Percentiles rank a stretch among this genome's conserved stretches.
These are phyloP conservation scores for Monosporascus sp. DNA, from an alignment of 2,329 filamentous ascomycete genomes.

Conservation along the genomic window DNA sequence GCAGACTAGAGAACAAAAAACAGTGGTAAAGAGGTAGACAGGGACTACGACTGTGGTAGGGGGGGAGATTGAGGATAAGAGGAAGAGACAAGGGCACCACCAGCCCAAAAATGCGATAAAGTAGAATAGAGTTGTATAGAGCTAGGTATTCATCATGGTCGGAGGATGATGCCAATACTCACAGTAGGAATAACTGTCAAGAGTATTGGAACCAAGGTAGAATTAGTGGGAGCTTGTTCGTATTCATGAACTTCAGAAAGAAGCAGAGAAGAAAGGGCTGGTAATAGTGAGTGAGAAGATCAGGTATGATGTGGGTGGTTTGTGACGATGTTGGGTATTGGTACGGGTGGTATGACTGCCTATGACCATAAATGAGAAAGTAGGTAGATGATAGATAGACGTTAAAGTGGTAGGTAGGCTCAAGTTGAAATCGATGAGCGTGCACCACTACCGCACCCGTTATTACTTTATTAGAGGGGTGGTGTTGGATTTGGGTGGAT, in stretches of 20 bases:
- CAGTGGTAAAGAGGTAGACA: too few relatives aligned
- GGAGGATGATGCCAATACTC: neutral
- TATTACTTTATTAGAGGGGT: too few relatives aligned
- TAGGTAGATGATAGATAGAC: too few relatives aligned
- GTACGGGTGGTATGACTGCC: too few relatives aligned
- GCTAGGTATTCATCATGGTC: neutral
- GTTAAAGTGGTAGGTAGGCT: too few relatives aligned
- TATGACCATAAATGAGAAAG: too few relatives aligned
- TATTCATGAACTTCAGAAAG: neutral
- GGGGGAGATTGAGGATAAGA: neutral
- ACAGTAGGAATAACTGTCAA: neutral
- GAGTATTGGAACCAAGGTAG: neutral
- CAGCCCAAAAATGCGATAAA: neutral
- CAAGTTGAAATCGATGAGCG: too few relatives aligned
- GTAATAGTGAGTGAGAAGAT: too few relatives aligned
- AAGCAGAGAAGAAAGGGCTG: neutral
- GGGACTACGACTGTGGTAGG: neutral
- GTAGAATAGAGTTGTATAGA: neutral
- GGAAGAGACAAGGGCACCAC: neutral
- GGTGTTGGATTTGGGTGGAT: too few relatives aligned
- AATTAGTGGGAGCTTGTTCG: neutral
- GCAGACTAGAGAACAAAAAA: neutral
- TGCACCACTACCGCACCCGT: too few relatives aligned
- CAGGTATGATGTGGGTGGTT: too few relatives aligned
- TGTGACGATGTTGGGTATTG: too few relatives aligned